Evolutionary conservation across 306 rosid genomes (phyloP).

Genomic region (Ceratonia siliqua): DNA sequence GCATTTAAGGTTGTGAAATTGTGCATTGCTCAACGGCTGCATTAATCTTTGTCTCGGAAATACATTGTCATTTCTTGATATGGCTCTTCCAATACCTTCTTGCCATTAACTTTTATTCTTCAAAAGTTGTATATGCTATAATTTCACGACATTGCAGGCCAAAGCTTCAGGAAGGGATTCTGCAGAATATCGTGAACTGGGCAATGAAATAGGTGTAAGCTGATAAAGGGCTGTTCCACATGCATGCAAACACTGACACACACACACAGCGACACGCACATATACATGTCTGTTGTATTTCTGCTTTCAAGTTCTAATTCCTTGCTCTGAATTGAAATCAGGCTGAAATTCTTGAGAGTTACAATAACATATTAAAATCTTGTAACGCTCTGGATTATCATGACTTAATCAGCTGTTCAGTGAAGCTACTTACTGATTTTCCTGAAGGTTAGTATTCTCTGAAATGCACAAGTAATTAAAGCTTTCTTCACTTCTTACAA

Average conservation of each 20-base stretch:
- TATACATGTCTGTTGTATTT: neutral
- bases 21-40: conserved; percentile 19
- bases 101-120: neutral
- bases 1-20: neutral
- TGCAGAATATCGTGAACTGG: conserved; percentile 58
- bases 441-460: conserved; percentile 70
- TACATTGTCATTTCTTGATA: conserved; percentile 9
- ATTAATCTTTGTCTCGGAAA: neutral
- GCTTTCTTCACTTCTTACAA: conserved; percentile 27
- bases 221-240: conserved; percentile 35
- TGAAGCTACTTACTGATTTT: conserved; percentile 77
- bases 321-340: conserved; percentile 45
- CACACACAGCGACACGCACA: neutral
- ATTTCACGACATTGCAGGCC: conserved; percentile 59
- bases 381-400: conserved; percentile 97
- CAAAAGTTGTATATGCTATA: conserved; percentile 12
- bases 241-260: conserved; percentile 12
- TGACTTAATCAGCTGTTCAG: conserved; percentile 86
- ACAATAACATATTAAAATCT: conserved; percentile 71
- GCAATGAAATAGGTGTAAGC: conserved; percentile 86
- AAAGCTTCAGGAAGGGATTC: conserved; percentile 85
- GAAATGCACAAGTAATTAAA: conserved; percentile 15
- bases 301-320: conserved; percentile 36
- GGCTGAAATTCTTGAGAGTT: conserved; percentile 80
- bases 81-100: conserved; percentile 23